Conservation (phyloP, 306 rosid genomes). For the Vigna radiata region DNA sequence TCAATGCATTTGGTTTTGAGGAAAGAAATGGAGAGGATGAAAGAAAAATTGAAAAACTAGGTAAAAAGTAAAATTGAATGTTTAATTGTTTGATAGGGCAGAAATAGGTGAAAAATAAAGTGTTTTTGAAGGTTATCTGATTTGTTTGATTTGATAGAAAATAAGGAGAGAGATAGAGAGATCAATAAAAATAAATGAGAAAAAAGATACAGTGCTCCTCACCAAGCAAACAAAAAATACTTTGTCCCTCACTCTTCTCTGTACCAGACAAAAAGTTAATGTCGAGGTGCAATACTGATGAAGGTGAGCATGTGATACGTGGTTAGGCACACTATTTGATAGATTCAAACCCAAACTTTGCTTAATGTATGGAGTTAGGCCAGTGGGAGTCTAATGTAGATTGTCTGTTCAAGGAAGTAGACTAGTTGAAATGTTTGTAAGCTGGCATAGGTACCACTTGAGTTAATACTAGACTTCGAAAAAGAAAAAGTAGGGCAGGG, state of each 20-base stretch:
- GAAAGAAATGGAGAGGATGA: too few relatives aligned
- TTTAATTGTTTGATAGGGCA: too few relatives aligned
- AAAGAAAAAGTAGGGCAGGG: not conserved
- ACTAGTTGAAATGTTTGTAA: conserved; percentile 15
- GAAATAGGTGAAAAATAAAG: too few relatives aligned
- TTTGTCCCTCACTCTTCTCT: too few relatives aligned
- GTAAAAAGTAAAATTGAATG: too few relatives aligned
- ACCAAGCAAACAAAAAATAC: too few relatives aligned
- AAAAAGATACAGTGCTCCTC: too few relatives aligned
- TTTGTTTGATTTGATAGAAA: too few relatives aligned
- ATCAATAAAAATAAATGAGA: too few relatives aligned
- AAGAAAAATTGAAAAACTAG: too few relatives aligned
- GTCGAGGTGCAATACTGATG: not conserved
- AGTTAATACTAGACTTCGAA: not conserved
- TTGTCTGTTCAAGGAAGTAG: not conserved
- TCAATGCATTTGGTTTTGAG: not conserved
- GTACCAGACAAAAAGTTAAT: not conserved
- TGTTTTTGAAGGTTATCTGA: too few relatives aligned
- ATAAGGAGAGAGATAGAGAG: too few relatives aligned
- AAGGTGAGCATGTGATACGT: conserved; percentile 20
- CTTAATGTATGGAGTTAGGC: not conserved
- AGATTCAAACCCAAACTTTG: not conserved
- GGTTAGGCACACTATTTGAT: conserved; percentile 14
- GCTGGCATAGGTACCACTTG: not conserved
- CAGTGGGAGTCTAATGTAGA: not conserved